These are phyloP conservation scores for Lactarius trivialis DNA, from an alignment of 768 basidiomycete genomes.

Conservation along the genomic window DNA sequence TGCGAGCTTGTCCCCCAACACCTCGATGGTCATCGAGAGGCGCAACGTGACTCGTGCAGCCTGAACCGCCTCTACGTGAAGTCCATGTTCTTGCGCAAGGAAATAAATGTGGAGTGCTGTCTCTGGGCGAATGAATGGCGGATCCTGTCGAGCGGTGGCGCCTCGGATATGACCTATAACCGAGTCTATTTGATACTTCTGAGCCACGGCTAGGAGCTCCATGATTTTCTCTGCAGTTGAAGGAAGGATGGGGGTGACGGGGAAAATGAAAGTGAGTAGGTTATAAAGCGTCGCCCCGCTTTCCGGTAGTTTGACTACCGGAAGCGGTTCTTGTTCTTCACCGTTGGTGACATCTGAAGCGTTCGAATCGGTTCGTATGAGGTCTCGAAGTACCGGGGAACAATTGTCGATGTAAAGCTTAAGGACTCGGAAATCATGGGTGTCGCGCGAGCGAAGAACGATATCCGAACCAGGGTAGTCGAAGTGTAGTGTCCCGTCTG, in stretches of 20 bases:
- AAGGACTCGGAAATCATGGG: background rate
- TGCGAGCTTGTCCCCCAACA: background rate
- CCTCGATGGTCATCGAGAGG: background rate
- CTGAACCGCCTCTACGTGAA: background rate
- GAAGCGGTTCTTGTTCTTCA: background rate
- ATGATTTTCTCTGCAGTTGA: background rate
- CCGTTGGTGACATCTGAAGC: background rate
- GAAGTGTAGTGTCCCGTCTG: background rate
- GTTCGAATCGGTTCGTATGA: background rate
- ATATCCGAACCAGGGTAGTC: background rate
- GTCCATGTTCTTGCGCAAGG: background rate
- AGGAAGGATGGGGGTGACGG: background rate
- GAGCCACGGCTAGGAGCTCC: background rate
- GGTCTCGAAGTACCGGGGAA: slow-evolving; percentile 6
- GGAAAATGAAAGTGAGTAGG: background rate
- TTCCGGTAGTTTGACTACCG: background rate
- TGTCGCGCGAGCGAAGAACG: background rate
- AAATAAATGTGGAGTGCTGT: background rate
- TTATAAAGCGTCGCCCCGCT: background rate
- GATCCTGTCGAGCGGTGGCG: background rate
- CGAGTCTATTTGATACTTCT: background rate
- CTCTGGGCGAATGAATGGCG: background rate
- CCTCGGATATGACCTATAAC: background rate
- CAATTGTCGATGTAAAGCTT: background rate
- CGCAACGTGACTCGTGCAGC: background rate